Evolutionary conservation across 257 asterid genomes (phyloP), one percentile per base, ranked within the genome.

Genomic region (Galeopsis tetrahit): DNA sequence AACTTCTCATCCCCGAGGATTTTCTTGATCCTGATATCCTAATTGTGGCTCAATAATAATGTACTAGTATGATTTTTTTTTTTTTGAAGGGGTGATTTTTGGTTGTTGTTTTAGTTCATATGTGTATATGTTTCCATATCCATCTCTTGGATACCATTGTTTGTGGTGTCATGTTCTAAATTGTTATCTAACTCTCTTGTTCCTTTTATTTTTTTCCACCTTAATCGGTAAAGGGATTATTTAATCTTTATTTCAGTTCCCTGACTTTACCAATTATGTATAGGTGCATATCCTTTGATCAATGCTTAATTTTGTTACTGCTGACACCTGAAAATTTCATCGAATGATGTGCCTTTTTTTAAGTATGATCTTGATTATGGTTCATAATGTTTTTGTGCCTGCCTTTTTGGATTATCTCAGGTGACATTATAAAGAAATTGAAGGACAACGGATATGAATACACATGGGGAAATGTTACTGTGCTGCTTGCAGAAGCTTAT

Each of bases 391-490:
- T 73, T 63, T 36, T 32, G 28, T 53, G 44, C 52, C 15, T 35
- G n/a, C 71, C 36, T 49, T 44, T 67, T 46, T 76, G 78, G 82
- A 9, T 32, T 43, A 58, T 75, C 52, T 75, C 90, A 94, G 99
- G 99, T 86, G 98, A 91, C 65, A 82, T 88, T 35, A 78, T 94
- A 21, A 85, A 94, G 91, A 91, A 75, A 34, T 76, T 94, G 91
- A 90, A 90, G 89, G 99, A 90, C 63, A 94, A 91, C 56, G 99
- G 83, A 66, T 52, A 59, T 58, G 85, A 84, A 77, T 88, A 91
- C 82, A 94, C 93, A 7, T 94, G 97, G 95, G 98, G 98, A 70
- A 80, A 88, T 82, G 97, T 95, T 32, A 95, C 97, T 0, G 90
- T 95, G 35, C 90, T 84, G 83, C 97, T 95, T 77, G 99, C 99